Percentiles rank a stretch among this genome's conserved stretches.
Evolutionary conservation across 2,329 filamentous ascomycete species (phyloP).

Genomic region (Blumeria hordei): DNA sequence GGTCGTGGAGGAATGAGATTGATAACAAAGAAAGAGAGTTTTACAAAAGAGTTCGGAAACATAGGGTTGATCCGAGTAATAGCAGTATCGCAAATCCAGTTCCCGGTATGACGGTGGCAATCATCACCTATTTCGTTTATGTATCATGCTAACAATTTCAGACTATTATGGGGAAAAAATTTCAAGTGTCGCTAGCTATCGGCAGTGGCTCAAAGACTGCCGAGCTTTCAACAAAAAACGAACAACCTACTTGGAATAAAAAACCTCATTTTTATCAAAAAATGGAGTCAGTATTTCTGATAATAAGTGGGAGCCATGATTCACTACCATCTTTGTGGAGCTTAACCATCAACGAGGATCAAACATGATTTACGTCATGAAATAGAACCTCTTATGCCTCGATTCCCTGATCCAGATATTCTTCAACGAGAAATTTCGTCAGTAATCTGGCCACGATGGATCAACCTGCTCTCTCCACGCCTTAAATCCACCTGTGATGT

Average conservation of each 20-base stretch:
- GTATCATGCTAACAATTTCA: constrained; percentile 29
- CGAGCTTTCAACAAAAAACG: constrained; percentile 82
- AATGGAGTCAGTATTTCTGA: no score
- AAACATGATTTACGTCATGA: no score
- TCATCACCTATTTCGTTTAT: background rate
- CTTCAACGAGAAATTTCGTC: constrained; percentile 1
- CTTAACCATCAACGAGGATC: no score
- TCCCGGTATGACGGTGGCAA: constrained; percentile 14
- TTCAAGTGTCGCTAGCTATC: constrained; percentile 69
- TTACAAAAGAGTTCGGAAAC: constrained; percentile 72
- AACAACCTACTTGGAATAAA: constrained; percentile 12
- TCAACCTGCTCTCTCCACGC: constrained; percentile 54
- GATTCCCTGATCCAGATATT: background rate
- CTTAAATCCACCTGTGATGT: constrained; percentile 45
- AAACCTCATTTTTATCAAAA: background rate
- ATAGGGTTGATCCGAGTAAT: constrained; percentile 72
- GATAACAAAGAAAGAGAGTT: constrained; percentile 82
- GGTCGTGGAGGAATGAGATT: constrained; percentile 48
- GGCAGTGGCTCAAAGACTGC: constrained; percentile 94
- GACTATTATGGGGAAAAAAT: constrained; percentile 99
- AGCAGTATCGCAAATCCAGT: constrained; percentile 76
- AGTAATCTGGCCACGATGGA: constrained; percentile 29
- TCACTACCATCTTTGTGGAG: no score
- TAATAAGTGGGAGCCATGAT: no score
- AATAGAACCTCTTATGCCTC: background rate